phyloP scores from a whole-genome alignment of 2,329 filamentous ascomycete species.

The Fusarium pseudoanthophilum region DNA sequence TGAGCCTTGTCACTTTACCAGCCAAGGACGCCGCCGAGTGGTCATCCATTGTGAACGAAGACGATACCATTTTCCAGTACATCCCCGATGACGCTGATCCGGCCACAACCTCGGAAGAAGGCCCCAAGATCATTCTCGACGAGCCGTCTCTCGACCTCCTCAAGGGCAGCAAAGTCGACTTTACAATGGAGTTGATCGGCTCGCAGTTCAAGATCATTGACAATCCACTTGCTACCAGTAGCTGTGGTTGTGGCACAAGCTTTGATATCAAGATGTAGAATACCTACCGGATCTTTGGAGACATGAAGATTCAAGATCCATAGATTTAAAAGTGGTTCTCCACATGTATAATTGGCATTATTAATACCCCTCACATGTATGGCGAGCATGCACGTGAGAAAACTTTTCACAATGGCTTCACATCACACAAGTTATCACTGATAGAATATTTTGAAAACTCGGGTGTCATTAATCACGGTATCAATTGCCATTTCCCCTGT shows the following conservation, averaged over 20 bases:
- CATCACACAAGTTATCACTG: constrained; percentile 32
- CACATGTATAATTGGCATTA: constrained; percentile 24
- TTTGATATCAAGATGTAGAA: constrained; percentile 85
- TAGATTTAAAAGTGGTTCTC: constrained; percentile 22
- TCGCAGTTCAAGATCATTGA: constrained; percentile 95
- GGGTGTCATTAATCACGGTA: constrained; percentile 55
- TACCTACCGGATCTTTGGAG: background rate
- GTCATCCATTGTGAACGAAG: constrained; percentile 64
- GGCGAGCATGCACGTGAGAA: background rate
- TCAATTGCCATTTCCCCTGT: constrained; percentile 54
- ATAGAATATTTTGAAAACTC: constrained; percentile 47
- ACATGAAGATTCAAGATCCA: background rate
- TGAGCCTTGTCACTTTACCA: constrained; percentile 80
- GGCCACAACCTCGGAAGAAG: constrained; percentile 44
- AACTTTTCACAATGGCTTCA: background rate
- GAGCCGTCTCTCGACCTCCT: constrained; percentile 86
- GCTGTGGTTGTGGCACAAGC: constrained; percentile 96
- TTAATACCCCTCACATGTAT: constrained; percentile 29
- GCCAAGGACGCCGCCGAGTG: constrained; percentile 48
- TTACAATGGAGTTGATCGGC: constrained; percentile 91
- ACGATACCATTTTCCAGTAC: constrained; percentile 89
- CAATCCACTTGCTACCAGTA: constrained; percentile 91
- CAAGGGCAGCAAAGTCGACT: constrained; percentile 95
- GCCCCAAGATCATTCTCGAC: constrained; percentile 88
- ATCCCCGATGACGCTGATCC: constrained; percentile 59